phyloP scores from a whole-genome alignment of 2,329 filamentous ascomycete species.

The Botrytis tulipae region DNA sequence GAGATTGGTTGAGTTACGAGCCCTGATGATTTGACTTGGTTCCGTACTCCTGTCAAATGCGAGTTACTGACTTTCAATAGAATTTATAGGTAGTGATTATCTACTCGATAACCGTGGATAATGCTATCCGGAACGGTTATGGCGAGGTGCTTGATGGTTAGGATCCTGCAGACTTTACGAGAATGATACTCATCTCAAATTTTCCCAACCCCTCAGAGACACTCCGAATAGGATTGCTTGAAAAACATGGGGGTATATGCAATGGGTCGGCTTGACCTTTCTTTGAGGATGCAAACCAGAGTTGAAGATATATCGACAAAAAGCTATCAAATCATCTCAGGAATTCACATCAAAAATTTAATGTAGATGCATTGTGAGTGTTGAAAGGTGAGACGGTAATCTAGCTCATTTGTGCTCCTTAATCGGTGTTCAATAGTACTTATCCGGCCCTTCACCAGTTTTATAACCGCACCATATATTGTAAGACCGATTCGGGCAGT shows the following conservation, averaged over 20 bases:
- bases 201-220: neutral
- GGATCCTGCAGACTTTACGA: too few species aligned
- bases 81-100: neutral
- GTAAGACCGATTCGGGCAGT: neutral
- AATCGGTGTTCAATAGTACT: neutral
- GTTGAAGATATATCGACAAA: neutral
- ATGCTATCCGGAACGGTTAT: too few species aligned
- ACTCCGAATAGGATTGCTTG: neutral
- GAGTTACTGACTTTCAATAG: neutral
- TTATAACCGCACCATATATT: neutral
- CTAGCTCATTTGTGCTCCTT: neutral
- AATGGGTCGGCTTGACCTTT: too few species aligned
- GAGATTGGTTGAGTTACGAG: neutral
- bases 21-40: neutral
- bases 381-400: neutral
- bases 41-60: neutral
- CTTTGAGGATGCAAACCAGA: neutral
- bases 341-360: neutral
- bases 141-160: too few species aligned
- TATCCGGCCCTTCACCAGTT: neutral
- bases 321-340: neutral
- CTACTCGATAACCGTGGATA: too few species aligned
- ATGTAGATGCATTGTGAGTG: neutral
- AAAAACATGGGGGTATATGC: neutral
- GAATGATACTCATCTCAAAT: neutral